Evolutionary conservation across 441 rosid genomes (phyloP).

Genomic region (Francoa sonchifolia): DNA sequence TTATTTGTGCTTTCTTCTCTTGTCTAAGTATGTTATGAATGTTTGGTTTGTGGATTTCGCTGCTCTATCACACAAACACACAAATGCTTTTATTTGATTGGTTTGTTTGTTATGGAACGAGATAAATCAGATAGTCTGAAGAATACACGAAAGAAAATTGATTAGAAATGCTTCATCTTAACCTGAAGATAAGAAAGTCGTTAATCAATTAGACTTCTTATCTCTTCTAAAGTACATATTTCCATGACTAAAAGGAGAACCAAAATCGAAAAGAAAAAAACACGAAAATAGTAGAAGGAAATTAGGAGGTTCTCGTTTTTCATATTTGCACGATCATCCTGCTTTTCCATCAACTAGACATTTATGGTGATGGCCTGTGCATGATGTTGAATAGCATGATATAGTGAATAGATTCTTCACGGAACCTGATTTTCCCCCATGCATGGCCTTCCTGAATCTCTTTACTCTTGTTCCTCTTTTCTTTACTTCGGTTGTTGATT

Average conservation of each 20-base stretch:
- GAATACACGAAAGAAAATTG: too few relatives aligned
- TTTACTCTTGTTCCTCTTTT: slow-evolving; percentile 26
- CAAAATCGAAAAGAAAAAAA: not conserved
- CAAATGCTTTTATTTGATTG: too few relatives aligned
- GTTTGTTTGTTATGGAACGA: too few relatives aligned
- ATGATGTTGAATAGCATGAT: slow-evolving; percentile 40
- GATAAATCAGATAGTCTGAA: too few relatives aligned
- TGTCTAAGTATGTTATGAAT: not conserved
- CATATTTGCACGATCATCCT: slow-evolving; percentile 9
- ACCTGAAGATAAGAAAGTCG: not conserved
- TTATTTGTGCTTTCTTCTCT: not conserved
- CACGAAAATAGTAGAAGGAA: not conserved
- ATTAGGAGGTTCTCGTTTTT: not conserved
- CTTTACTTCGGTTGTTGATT: slow-evolving; percentile 12
- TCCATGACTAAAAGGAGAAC: too few relatives aligned
- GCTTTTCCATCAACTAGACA: slow-evolving; percentile 21
- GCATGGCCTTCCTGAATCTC: slow-evolving; percentile 27
- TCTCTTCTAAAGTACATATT: too few relatives aligned
- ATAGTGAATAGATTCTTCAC: slow-evolving; percentile 32
- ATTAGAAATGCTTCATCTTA: too few relatives aligned
- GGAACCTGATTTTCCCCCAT: slow-evolving; percentile 15
- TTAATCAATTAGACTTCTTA: slow-evolving; percentile 3
- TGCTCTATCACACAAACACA: too few relatives aligned
- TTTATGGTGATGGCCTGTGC: slow-evolving; percentile 21
- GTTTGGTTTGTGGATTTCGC: too few relatives aligned